A percentile compares a stretch with the other conserved stretches of the same genome.
Conservation (phyloP, 495 filamentous ascomycete species). For the Alectoria sarmentosa region DNA sequence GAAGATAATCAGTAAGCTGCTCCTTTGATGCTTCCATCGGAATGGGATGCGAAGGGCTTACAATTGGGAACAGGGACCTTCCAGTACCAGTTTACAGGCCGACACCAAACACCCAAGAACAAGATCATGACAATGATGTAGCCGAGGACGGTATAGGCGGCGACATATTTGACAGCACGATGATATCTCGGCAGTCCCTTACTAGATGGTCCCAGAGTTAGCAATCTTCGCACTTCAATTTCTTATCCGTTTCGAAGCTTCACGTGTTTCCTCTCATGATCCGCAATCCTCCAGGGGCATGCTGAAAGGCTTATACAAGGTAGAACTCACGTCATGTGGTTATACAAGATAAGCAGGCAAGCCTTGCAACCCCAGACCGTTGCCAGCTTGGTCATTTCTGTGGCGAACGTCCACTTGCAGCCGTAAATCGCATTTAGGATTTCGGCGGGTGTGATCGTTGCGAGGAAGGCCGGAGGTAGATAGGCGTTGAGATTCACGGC, state of each 20-base stretch:
- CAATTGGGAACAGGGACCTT: constrained; percentile 39
- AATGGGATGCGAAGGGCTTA: constrained; percentile 17
- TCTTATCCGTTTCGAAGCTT: neutral
- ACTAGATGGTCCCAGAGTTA: constrained; percentile 13
- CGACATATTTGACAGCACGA: constrained; percentile 46
- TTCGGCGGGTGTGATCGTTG: constrained; percentile 39
- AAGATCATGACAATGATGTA: constrained; percentile 55
- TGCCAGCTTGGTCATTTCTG: constrained; percentile 37
- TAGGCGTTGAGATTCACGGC: constrained; percentile 46
- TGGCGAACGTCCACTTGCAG: constrained; percentile 48
- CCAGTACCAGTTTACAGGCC: constrained; percentile 56
- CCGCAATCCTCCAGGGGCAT: neutral
- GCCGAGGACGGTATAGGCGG: constrained; percentile 45
- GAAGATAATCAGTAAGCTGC: constrained; percentile 9
- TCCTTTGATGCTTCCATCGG: too few relatives aligned
- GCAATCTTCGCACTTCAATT: neutral
- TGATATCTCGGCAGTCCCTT: constrained; percentile 37
- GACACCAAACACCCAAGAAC: constrained; percentile 59
- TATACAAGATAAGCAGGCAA: constrained; percentile 47
- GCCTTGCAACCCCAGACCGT: constrained; percentile 50
- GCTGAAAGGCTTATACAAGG: neutral
- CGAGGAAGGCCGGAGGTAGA: constrained; percentile 39
- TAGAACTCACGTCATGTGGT: constrained; percentile 42
- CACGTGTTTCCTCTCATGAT: neutral
- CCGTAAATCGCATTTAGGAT: constrained; percentile 42